Evolutionary conservation across 2,329 filamentous ascomycete genomes (phyloP), one percentile per base, ranked within the genome.

Genomic region (Thielaviopsis punctulata): DNA sequence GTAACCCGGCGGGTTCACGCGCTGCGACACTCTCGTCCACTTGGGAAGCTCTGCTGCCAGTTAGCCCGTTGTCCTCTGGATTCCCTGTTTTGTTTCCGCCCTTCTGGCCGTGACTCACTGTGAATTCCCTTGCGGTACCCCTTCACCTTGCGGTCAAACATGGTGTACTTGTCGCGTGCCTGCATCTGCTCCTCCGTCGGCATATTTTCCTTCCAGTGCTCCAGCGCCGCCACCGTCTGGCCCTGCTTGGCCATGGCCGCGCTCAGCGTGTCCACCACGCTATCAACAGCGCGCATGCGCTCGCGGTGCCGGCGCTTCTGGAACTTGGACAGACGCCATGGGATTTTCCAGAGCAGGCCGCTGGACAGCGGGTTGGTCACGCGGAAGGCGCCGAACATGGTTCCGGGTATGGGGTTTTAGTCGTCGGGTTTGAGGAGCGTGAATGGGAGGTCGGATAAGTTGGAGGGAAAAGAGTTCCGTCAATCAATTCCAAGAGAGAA

Each of bases 111-210:
- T n/a, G n/a, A 79, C 87, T 61, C 76, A 95, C 89, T 96, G 70
- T 96, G 90, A 66, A 98, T 89, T 52, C 88, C 86, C 79, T 98
- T 98, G 65, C 92, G 76, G 67, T 96, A 98, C 61, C 79, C 82
- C 79, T 89, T 94, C 66, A 85, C 88, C 69, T 96, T 95, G 61
- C 89, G 82, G 68, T 95, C 90, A 68, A 96, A 98, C 62, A 98
- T 84, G 24, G 87, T 95, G 71, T 98, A 98, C 71, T 98, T 98
- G 71, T 98, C 92, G 68, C 79, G 84, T 46, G 92, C 84, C 65
- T 94, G 65, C 92, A 98, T 98, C 73, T 96, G 88, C 62, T 80
- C 76, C 74, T 98, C 92, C 23, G 80, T 84, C 21, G 92, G 92
- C 92, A 98, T 98, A 68, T 95, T 87, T 36, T 76, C 75, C 73